phyloP scores from a whole-genome alignment of 1,139 yeast genomes.

The Lizanozyma gosingica region DNA sequence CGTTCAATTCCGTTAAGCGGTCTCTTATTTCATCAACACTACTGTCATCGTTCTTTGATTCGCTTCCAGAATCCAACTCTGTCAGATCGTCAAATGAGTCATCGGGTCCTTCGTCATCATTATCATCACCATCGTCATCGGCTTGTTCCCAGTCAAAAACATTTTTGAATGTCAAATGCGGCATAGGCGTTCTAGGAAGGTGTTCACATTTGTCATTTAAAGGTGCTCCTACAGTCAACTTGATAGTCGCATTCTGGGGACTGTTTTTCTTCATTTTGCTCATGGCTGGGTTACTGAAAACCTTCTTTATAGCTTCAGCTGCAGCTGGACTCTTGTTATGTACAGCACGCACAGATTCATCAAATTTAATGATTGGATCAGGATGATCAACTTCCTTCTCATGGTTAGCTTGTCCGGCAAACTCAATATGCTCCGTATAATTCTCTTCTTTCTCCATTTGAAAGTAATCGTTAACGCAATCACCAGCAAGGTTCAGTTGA shows the following conservation, averaged over 20 bases:
- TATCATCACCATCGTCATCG: conserved; percentile 11
- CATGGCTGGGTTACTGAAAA: conserved; percentile 40
- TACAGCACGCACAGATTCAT: background rate
- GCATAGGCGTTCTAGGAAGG: conserved; percentile 24
- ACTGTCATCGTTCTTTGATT: conserved; percentile 12
- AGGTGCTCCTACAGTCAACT: background rate
- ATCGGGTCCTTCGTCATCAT: conserved; percentile 13
- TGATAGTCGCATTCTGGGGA: background rate
- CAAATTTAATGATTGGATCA: background rate
- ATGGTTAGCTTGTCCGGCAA: background rate
- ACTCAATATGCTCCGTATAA: background rate
- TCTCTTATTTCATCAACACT: conserved; percentile 10
- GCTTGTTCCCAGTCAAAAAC: conserved; percentile 13
- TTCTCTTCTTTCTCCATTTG: background rate
- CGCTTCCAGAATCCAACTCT: conserved; percentile 10
- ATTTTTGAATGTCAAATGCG: conserved; percentile 21
- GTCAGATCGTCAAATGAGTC: conserved; percentile 10
- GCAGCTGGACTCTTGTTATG: conserved; percentile 16
- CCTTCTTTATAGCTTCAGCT: conserved; percentile 38
- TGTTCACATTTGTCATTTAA: conserved; percentile 5
- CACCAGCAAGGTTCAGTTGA: conserved; percentile 12
- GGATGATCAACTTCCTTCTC: background rate
- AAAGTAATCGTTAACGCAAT: conserved; percentile 2
- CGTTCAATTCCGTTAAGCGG: conserved; percentile 9
- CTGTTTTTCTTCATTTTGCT: conserved; percentile 5